Percentiles rank a stretch among this genome's conserved stretches.
Evolutionary conservation across 2,329 filamentous ascomycete genomes (phyloP).

Genomic region (Talaromyces verruculosus): DNA sequence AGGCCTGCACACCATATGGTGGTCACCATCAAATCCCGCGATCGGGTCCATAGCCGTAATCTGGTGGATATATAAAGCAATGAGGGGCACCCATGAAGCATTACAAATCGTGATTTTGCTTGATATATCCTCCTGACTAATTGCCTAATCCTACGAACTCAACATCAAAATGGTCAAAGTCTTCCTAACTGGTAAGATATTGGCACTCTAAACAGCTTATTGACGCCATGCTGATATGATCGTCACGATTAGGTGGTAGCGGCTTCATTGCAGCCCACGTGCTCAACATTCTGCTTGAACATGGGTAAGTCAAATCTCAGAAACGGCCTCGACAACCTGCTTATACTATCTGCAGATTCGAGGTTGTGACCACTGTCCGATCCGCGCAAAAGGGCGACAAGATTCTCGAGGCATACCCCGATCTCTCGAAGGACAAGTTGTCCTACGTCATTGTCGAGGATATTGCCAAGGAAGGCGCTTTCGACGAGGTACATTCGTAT

Average conservation of each 20-base stretch:
- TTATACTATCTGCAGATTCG: slow-evolving; percentile 48
- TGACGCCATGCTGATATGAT: not conserved
- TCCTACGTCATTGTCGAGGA: slow-evolving; percentile 70
- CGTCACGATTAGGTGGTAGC: slow-evolving; percentile 50
- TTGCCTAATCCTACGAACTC: not conserved
- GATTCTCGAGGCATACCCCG: slow-evolving; percentile 57
- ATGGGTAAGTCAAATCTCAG: slow-evolving; percentile 39
- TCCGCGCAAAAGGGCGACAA: slow-evolving; percentile 62
- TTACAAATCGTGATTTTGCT: not conserved
- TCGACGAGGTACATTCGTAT: slow-evolving; percentile 53
- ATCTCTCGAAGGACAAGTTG: slow-evolving; percentile 56
- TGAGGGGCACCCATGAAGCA: not conserved
- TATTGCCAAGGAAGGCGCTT: slow-evolving; percentile 68
- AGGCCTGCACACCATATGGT: not conserved
- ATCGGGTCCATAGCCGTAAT: not conserved
- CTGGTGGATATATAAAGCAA: not conserved
- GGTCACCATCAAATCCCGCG: not conserved
- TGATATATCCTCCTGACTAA: not conserved
- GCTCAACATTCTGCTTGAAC: slow-evolving; percentile 59
- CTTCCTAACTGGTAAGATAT: slow-evolving; percentile 37
- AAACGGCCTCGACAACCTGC: not conserved
- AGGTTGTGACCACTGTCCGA: slow-evolving; percentile 63
- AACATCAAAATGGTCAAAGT: slow-evolving; percentile 41
- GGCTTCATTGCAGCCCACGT: slow-evolving; percentile 67
- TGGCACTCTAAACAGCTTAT: not conserved